Conservation (phyloP, 2,329 filamentous ascomycete species). For the Beauveria caledonica region DNA sequence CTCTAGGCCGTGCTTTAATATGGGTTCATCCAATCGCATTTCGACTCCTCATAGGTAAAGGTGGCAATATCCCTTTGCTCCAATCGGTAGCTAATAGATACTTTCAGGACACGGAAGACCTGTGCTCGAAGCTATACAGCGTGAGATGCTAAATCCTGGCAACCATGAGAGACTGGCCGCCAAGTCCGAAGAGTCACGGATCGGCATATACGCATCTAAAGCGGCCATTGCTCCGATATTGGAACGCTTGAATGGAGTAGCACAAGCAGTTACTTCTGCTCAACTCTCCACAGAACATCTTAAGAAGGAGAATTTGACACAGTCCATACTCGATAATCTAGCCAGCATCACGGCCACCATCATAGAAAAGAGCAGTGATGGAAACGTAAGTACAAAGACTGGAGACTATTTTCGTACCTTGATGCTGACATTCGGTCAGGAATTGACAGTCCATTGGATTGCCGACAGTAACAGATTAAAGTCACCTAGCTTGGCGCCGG, state of each 20-base stretch:
- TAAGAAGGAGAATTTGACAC: slow-evolving; percentile 14
- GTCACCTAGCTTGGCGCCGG: not conserved
- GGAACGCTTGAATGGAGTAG: slow-evolving; percentile 26
- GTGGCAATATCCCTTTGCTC: too few species aligned
- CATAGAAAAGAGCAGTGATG: slow-evolving; percentile 16
- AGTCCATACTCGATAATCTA: slow-evolving; percentile 22
- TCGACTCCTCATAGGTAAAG: slow-evolving; percentile 3
- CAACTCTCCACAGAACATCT: slow-evolving; percentile 19
- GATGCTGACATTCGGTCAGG: slow-evolving; percentile 17
- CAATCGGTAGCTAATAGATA: not conserved
- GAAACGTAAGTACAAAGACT: slow-evolving; percentile 16
- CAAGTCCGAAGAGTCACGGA: slow-evolving; percentile 14
- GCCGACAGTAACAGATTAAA: slow-evolving; percentile 16
- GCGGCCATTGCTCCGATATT: slow-evolving; percentile 24
- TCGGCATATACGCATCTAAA: slow-evolving; percentile 25
- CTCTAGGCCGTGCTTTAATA: not conserved
- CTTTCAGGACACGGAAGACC: slow-evolving; percentile 14
- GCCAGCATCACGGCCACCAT: slow-evolving; percentile 26
- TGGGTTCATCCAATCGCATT: slow-evolving; percentile 5
- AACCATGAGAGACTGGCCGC: slow-evolving; percentile 24
- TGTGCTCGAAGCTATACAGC: slow-evolving; percentile 21
- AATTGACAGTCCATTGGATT: slow-evolving; percentile 36
- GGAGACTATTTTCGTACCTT: not conserved
- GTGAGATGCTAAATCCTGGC: slow-evolving; percentile 24
- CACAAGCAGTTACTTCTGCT: slow-evolving; percentile 20